Evolutionary conservation across 169 alveolate species (phyloP).

Genomic region (Eimeria mitis): DNA sequence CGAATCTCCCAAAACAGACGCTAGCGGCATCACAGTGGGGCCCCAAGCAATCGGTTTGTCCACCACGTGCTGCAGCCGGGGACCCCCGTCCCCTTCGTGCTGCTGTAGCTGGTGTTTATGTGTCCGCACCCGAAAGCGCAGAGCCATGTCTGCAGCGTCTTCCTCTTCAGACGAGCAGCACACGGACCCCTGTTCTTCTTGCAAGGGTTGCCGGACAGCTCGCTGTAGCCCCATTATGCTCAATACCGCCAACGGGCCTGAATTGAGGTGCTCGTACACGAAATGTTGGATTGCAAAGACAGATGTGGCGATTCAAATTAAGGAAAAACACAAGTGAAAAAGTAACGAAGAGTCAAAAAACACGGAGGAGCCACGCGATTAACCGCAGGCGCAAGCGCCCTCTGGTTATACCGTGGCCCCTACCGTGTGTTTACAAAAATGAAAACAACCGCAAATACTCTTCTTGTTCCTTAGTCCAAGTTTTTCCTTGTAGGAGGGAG

Average conservation of each 20-base stretch:
- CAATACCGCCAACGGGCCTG: background rate
- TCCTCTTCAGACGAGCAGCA: conserved; percentile 23
- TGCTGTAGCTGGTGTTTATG: background rate
- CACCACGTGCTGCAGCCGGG: conserved; percentile 38
- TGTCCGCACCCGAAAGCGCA: conserved; percentile 35
- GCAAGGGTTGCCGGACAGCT: background rate
- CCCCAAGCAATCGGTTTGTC: conserved; percentile 60
- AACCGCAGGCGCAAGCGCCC: background rate
- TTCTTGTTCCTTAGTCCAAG: background rate
- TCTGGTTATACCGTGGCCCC: background rate
- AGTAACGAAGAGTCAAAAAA: background rate
- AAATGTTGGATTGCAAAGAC: background rate
- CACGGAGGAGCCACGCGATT: background rate
- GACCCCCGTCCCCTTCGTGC: background rate
- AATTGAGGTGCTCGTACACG: background rate
- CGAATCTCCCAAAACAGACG: background rate
- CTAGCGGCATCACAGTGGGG: conserved; percentile 32
- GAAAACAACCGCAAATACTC: background rate
- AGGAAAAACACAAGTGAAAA: background rate
- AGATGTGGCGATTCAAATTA: too few species aligned
- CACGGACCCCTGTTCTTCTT: background rate
- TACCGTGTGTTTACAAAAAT: background rate
- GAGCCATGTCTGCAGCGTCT: conserved; percentile 53
- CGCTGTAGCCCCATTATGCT: background rate
- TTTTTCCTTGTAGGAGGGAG: background rate